Evolutionary conservation across 805 yeast genomes (phyloP), one percentile per base, ranked within the genome.

Genomic region (Wickerhamomyces subpelliculosus): DNA sequence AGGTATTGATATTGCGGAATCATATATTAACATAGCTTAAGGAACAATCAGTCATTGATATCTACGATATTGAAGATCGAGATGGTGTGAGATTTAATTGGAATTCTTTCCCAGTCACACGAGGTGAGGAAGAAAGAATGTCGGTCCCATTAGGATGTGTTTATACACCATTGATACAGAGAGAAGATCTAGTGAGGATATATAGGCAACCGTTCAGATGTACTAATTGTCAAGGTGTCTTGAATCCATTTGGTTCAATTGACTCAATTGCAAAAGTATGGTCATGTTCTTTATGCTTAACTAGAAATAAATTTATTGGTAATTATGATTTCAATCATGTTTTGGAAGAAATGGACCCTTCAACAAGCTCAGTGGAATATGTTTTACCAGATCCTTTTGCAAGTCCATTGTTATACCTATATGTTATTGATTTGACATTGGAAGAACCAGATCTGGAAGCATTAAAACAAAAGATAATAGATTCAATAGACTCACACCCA

Each of bases 71-170:
- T 41, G 90, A 83, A 55, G 89, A 82, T 54, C 56, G 55, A 29
- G 81, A 81, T 44, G 90, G 89, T 29, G 70, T 80, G 31, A 69
- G 88, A 46, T 72, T 80, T 58, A 70, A 86, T 24, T 84, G 89
- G 87, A 81, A 78, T 55, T 80, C 83, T 30, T 80, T 90, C 52
- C 97, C 98, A 19, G 78, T 85, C 18, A 84, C 96, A 22, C 78
- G 88, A 51, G 73, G 75, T 29, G 97, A 90, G 60, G 89, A 94
- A n/a, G 79, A 80, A 48, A 81, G 86, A 47, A 81, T 86, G 47
- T 87, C 87, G 17, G 84, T 88, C 21, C 97, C 97, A 8, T 79
- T 93, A 31, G 95, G 96, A 27, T 80, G 95, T 41, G 63, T 93
- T 46, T 90, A 85, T 67, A 87, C 96, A 16, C 98, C 98, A 9